These are phyloP conservation scores for Mariannaea elegans DNA, from an alignment of 2,329 filamentous ascomycete species.

Conservation along the genomic window DNA sequence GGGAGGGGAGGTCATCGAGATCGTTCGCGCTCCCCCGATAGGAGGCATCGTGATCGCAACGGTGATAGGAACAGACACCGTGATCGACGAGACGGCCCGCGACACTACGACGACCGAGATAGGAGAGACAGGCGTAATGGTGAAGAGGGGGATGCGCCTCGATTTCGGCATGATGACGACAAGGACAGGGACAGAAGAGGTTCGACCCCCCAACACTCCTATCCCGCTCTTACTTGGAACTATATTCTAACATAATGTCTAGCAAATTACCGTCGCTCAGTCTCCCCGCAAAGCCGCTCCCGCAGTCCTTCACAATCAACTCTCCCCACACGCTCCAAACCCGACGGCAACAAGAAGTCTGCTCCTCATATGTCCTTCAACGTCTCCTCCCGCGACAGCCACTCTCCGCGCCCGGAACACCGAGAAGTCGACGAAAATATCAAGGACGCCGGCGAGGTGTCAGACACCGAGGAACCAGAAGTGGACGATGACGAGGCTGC, in stretches of 20 bases:
- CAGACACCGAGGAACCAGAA: conserved; percentile 46
- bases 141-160: conserved; percentile 36
- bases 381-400: conserved; percentile 41
- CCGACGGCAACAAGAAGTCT: conserved; percentile 28
- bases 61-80: conserved; percentile 44
- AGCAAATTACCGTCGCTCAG: conserved; percentile 48
- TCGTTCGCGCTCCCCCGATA: conserved; percentile 48
- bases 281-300: conserved; percentile 44
- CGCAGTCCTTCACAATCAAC: conserved; percentile 30
- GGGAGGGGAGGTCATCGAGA: conserved; percentile 43
- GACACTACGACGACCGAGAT: conserved; percentile 38
- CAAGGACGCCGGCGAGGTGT: conserved; percentile 32
- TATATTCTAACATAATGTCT: conserved; percentile 17
- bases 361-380: conserved; percentile 48
- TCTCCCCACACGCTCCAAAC: conserved; percentile 48
- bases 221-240: background rate
- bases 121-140: conserved; percentile 37
- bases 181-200: conserved; percentile 33
- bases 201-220: conserved; percentile 14
- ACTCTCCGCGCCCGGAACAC: conserved; percentile 29
- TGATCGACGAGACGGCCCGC: conserved; percentile 46
- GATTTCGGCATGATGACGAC: conserved; percentile 36
- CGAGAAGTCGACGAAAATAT: conserved; percentile 28
- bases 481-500: conserved; percentile 74
- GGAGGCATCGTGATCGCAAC: conserved; percentile 51